Percentiles rank a stretch among this genome's conserved stretches.
Conservation (phyloP, 768 basidiomycete species). For the Auriscalpium vulgare region DNA sequence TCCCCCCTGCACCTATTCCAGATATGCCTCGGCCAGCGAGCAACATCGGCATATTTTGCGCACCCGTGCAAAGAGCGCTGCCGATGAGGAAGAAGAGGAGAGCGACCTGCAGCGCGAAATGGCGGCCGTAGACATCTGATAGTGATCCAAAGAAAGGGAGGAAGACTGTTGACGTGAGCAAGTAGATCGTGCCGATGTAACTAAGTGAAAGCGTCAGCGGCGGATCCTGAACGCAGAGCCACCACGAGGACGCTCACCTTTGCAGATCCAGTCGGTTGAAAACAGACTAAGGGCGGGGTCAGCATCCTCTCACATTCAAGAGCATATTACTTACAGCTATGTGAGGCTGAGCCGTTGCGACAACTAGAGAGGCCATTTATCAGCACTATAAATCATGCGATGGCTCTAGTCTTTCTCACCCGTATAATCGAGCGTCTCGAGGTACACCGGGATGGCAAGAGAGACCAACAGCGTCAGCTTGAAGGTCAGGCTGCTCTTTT, state of each 20-base stretch:
- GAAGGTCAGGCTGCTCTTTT: too few species aligned
- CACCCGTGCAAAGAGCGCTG: conserved; percentile 39
- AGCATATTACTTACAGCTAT: conserved; percentile 33
- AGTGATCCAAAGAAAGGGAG: conserved; percentile 42
- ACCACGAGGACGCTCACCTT: conserved; percentile 11
- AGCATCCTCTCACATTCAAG: background rate
- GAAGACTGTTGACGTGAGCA: conserved; percentile 45
- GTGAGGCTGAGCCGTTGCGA: conserved; percentile 43
- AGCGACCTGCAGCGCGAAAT: conserved; percentile 37
- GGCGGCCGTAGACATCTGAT: conserved; percentile 43
- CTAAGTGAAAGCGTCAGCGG: conserved; percentile 16
- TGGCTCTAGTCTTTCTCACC: conserved; percentile 11
- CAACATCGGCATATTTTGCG: conserved; percentile 36
- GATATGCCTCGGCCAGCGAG: conserved; percentile 40
- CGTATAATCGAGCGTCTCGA: conserved; percentile 34
- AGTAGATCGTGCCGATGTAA: conserved; percentile 43
- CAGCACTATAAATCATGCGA: background rate
- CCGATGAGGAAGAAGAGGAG: conserved; percentile 39
- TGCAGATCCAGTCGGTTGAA: conserved; percentile 29
- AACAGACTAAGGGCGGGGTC: conserved; percentile 17
- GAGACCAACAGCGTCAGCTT: conserved; percentile 23
- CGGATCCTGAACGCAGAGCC: background rate
- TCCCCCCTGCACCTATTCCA: conserved; percentile 41
- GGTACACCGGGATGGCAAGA: conserved; percentile 32
- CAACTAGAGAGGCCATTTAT: conserved; percentile 25